Conservation (phyloP, 176 grass and related monocot genomes). For the Musa acuminata region DNA sequence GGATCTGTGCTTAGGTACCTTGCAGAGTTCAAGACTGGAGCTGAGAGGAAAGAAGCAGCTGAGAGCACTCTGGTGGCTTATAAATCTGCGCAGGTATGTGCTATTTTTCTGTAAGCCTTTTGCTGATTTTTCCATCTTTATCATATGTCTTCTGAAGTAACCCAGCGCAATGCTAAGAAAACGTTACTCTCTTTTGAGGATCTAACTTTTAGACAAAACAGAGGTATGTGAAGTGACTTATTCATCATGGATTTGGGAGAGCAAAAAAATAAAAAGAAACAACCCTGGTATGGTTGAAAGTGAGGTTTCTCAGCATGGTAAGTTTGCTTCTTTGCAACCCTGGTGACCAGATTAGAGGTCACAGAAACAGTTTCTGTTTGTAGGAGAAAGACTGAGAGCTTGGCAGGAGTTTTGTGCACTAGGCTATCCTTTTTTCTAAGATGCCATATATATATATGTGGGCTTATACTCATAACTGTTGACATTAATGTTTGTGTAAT, state of each 20-base stretch:
- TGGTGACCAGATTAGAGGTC: background rate
- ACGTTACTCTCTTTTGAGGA: no score
- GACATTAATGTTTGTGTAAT: background rate
- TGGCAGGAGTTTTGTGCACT: background rate
- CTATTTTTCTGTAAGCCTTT: background rate
- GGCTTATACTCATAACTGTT: background rate
- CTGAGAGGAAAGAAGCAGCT: constrained; percentile 50
- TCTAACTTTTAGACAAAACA: no score
- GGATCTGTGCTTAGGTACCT: constrained; percentile 35
- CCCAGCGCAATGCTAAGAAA: no score
- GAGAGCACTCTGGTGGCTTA: constrained; percentile 42
- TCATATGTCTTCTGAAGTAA: no score
- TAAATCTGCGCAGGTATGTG: constrained; percentile 41
- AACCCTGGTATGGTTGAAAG: background rate
- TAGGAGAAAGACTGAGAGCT: background rate
- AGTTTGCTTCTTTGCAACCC: background rate
- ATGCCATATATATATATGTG: background rate
- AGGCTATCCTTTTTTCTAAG: background rate
- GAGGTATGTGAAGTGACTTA: no score
- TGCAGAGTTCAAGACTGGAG: constrained; percentile 43
- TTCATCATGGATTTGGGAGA: no score
- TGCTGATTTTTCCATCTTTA: background rate
- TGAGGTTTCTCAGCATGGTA: background rate
- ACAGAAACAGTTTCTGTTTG: background rate
- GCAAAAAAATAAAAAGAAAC: no score